phyloP scores from a whole-genome alignment of 2,329 filamentous ascomycete genomes.

The Botrytis porri region DNA sequence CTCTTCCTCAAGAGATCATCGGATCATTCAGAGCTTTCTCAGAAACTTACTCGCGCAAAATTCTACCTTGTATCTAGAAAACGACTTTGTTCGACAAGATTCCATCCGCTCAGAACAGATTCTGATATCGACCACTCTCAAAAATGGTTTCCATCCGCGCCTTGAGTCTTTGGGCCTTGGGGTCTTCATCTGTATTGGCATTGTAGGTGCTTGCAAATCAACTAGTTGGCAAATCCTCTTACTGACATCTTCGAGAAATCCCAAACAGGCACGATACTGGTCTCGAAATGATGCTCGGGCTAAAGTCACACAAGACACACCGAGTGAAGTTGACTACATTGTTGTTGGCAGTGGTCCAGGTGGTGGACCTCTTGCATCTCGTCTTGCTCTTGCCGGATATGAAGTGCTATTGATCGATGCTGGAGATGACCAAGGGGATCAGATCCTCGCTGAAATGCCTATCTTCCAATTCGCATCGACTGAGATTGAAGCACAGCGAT shows the following conservation, averaged over 20 bases:
- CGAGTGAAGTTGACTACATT: slow-evolving; percentile 45
- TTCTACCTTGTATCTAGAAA: not conserved
- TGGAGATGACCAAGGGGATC: slow-evolving; percentile 48
- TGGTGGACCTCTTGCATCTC: slow-evolving; percentile 49
- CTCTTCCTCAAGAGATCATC: not conserved
- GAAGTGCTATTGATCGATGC: slow-evolving; percentile 53
- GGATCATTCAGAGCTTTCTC: not conserved
- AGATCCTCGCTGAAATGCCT: slow-evolving; percentile 48
- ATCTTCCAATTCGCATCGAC: slow-evolving; percentile 45
- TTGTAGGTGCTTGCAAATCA: not conserved
- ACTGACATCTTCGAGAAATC: not conserved
- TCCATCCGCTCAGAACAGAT: not conserved
- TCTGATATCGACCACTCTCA: not conserved
- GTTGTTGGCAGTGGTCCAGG: slow-evolving; percentile 53
- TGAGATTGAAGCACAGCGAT: slow-evolving; percentile 46
- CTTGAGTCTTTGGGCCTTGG: slow-evolving; percentile 7
- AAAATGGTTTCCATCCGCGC: not conserved
- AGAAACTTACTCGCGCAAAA: not conserved
- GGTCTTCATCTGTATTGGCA: slow-evolving; percentile 7
- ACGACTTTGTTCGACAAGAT: not conserved
- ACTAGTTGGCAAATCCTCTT: not conserved
- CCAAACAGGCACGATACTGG: slow-evolving; percentile 16
- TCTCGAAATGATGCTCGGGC: slow-evolving; percentile 6
- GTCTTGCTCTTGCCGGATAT: slow-evolving; percentile 50
- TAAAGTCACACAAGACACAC: not conserved